Base-by-base conservation (phyloP, 495 filamentous ascomycete species). In the Hypoxylon trugodes region DNA sequence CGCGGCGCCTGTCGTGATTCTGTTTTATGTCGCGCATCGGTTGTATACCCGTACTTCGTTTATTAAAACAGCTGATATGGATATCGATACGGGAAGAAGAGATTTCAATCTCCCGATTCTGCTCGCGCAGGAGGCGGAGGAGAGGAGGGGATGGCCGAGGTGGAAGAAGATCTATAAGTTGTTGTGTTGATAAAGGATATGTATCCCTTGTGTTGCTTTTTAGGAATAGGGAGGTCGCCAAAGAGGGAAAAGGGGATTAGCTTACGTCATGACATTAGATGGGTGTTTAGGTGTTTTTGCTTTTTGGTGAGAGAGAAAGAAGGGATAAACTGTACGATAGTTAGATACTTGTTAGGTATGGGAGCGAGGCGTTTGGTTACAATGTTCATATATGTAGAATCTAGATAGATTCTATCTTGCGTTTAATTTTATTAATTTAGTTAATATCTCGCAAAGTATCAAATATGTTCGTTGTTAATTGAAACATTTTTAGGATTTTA, bases 1-100 rank as follows among this genome's bases (percentile, higher is more conserved):
- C n/a, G 90, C 91, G 10, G 87, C 86, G 0, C 95, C 95, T 0
- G 86, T 98, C 45, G 90, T 97, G 30, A 59, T 92, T 3, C 48
- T 81, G 6, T 92, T 85, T 69, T 98, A 92, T 68, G 58, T 96
- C 26, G 79, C 75, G 0, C 95, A 96, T 69, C 96, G 96, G 78
- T 4, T 95, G n/a, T 88, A 77, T 61, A 91, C 85, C 70, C 78
- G 76, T 49, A 96, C 94, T 3, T 79, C 81, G 2, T 80, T 91
- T 46, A 78, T 96, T 13, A 77, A 82, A 25, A 68, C 79, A 4
- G 74, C 76, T 16, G 84, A 93, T 40, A 96, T 97, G 86, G 95
- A 98, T 75, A 71, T 98, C 53, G 80, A 85, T 25, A 96, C 93
- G 6, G 95, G 95, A n/a, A 82, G 91, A 26, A 82, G 93, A n/a